Evolutionary conservation across 257 asterid species (phyloP), one percentile per base, ranked within the genome.

Genomic region (Lycium barbarum): DNA sequence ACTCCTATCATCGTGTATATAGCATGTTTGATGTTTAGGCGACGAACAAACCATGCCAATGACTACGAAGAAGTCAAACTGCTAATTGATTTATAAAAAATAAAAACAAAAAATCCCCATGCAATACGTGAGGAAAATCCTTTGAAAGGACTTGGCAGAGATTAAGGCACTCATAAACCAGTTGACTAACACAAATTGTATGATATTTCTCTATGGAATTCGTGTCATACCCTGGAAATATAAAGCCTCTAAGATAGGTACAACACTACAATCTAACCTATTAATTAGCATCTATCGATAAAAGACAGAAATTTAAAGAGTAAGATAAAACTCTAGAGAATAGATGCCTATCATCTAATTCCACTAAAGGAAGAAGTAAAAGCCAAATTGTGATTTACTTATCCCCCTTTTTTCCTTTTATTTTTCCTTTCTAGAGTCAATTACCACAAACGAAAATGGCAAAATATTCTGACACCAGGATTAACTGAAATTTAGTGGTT

Each of bases 41-140:
- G 45, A 40, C 45, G 6, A 40, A 36, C 53, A 67, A 33, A 67
- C 12, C 76, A 68, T 36, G 53, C 3, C 20, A 68, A 38, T 14
- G 47, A 67, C 12, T 67, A 67, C 1, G 22, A 67, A 9, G 12
- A 36, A 36, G 76, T 68, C 76, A 68, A 68, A 7, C 13, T 36
- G 13, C 20, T 38, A 68, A 36, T 36, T 68, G 51, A 68, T 68
- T 68, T 36, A 26, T 26, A 26, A 26, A 26, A 26, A 26, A 26
- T 7, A 68, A 13, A 45, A 2, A 76, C 22, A 22, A 6, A 51
- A 51, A 76, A 53, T 20, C 14, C 81, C 62, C 81, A 76, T 76
- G 81, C 81, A 76, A 51, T 76, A 76, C 81, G 81, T 51, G 63
- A 8, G 63, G 63, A 47, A 73, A 17, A 73, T 20, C 43, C 38